Base-by-base conservation (phyloP, 352 stramenopile species). In the Phytophthora fragariaefolia region DNA sequence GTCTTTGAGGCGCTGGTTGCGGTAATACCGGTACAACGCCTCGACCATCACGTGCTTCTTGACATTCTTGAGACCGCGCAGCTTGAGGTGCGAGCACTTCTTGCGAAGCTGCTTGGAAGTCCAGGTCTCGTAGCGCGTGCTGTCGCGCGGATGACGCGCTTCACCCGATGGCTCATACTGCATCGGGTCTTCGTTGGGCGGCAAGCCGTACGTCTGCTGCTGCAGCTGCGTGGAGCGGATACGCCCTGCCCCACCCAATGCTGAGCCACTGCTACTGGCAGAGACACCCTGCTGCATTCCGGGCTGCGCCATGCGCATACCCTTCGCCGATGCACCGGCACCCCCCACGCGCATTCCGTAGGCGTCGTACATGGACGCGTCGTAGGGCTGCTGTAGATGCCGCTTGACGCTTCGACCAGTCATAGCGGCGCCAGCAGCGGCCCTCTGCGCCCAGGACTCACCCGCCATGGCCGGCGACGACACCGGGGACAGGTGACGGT, bases 31-130 rank as follows among this genome's bases (percentile, higher is more conserved):
- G 50, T 93, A 93, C 20, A 93, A 40, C 30, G 85, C 85, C 50
- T 93, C 85, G 26, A 93, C 85, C 85, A 93, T 93, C 68, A 93
- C 85, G 63, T 93, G 85, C 71, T 93, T 93, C 71, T 93, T 93
- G 20, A 93, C 85, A 60, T 93, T 93, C 74, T 93, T 93, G 26
- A 93, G 73, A 0, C 85, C 85, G 28, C 85, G 85, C 26, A 93
- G 77, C 58, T 93, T 93, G 15, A 93, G 71, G 22, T 91, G 82
- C 38, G 85, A 93, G 36, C 85, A 93, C 50, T 93, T 93, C 58
- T 91, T 93, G 8, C 85, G 82, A 23, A 93, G 69, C 55, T 93
- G 85, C 69, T 93, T 93, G 17, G 82, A 91, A 3, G 85, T 93
- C 85, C 85, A 93, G 18, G 85, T 93, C 69, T 93, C 85, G 56